Evolutionary conservation across 441 rosid species (phyloP).

Genomic region (Populus hybrid): DNA sequence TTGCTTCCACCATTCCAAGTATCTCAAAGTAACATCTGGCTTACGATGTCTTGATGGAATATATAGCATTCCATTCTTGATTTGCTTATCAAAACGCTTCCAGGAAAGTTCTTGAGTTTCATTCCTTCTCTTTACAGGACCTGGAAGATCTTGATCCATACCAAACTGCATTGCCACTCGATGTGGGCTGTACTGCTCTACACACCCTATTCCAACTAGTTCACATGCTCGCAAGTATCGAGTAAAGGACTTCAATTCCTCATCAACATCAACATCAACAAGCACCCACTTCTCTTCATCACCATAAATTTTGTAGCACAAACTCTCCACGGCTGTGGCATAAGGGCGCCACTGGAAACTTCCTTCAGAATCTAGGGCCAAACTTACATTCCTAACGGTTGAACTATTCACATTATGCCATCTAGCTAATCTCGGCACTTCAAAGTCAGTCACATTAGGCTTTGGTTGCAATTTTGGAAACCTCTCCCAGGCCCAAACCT

Average conservation of each 20-base stretch:
- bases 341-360: conserved; percentile 64
- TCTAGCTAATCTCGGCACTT: conserved; percentile 37
- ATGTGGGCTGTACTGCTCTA: conserved; percentile 55
- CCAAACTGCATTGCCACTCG: conserved; percentile 71
- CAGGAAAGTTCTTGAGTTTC: conserved; percentile 24
- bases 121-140: not conserved
- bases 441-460: conserved; percentile 19
- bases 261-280: conserved; percentile 22
- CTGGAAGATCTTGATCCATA: conserved; percentile 53
- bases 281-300: conserved; percentile 30
- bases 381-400: conserved; percentile 23
- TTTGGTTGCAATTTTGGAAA: conserved; percentile 27
- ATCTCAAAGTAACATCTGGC: conserved; percentile 33
- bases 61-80: conserved; percentile 27
- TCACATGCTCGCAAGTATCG: conserved; percentile 35
- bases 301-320: conserved; percentile 28
- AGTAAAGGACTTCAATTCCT: conserved; percentile 40
- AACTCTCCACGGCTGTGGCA: conserved; percentile 17
- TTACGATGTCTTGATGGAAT: conserved; percentile 35
- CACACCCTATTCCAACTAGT: conserved; percentile 34
- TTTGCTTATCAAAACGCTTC: conserved; percentile 30
- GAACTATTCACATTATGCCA: conserved; percentile 43
- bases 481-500: conserved; percentile 66
- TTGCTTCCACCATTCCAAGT: conserved; percentile 49
- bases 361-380: conserved; percentile 30